Evolutionary conservation across 257 asterid species (phyloP), one percentile per base, ranked within the genome.

Genomic region (Fraxinus pennsylvanica): DNA sequence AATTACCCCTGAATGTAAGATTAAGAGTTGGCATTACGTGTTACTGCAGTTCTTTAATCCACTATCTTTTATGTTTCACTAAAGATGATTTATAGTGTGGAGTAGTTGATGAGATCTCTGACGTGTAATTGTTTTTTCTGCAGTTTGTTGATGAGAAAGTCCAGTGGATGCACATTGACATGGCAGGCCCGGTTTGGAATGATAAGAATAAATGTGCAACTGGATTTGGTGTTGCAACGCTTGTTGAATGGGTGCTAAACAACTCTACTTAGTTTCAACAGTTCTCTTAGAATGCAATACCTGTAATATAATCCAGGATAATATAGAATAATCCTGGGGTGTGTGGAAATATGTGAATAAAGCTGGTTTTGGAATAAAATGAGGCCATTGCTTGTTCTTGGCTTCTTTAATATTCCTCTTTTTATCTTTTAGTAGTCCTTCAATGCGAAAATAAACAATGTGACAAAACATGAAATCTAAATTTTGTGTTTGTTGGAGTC

Each of bases 61-160:
- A 19, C 3, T 17, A n/a, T 54, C 22, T 54, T 54, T 54, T 54
- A 6, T 7, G 10, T 27, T 8, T 35, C 52, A 69, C 29, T 15
- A 36, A 7, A 15, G n/a, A 78, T 71, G 43, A 71, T 12, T 33
- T 57, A 1, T 76, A 15, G 43, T 45, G 19, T 52, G 41, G 10
- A 25, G 61, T 33, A 27, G 12, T 65, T 45, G 32, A 29, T 25
- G 33, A 21, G 72, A 72, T 59, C 3, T 68, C 59, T 72, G 13
- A 43, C 50, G 3, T 43, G 50, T 43, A 43, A 43, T 2, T 43
- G 3, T 10, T 76, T 35, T 8, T 17, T 12, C 19, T 77, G 91
- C 94, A 94, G 99, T 95, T 95, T 89, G 99, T 95, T 30, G 92
- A 93, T 47, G 99, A 93, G 89, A 95, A 95, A 85, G 98, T 93